These are phyloP conservation scores for Gelatoporia subvermispora DNA, from an alignment of 768 basidiomycete genomes.

Conservation along the genomic window DNA sequence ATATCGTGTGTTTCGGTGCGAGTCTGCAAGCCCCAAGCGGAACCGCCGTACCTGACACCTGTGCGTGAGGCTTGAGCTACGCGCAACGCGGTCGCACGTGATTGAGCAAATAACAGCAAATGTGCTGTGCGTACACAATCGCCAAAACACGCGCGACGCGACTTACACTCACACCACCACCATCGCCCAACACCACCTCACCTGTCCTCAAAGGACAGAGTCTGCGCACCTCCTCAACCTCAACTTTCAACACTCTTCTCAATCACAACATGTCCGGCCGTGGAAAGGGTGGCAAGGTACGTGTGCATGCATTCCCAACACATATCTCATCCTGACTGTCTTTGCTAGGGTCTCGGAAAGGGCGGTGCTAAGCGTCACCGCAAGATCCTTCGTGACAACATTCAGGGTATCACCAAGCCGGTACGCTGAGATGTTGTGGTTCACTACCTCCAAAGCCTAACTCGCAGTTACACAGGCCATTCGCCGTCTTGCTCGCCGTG, in stretches of 20 bases:
- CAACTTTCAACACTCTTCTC: constrained; percentile 9
- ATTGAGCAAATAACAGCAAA: constrained; percentile 12
- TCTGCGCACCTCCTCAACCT: constrained; percentile 4
- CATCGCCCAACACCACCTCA: constrained; percentile 8
- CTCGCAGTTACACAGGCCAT: constrained; percentile 16
- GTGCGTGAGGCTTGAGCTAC: background rate
- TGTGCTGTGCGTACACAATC: constrained; percentile 8
- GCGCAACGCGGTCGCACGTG: constrained; percentile 9
- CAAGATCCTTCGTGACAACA: constrained; percentile 78
- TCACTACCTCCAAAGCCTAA: background rate
- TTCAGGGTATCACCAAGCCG: constrained; percentile 73
- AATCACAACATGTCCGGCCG: constrained; percentile 62
- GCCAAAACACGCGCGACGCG: constrained; percentile 16
- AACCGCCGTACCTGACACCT: background rate
- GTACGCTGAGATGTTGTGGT: constrained; percentile 20
- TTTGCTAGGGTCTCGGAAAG: constrained; percentile 63
- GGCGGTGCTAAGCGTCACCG: constrained; percentile 77
- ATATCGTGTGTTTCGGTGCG: background rate
- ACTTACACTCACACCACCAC: constrained; percentile 6
- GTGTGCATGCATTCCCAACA: constrained; percentile 2
- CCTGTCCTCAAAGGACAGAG: constrained; percentile 6
- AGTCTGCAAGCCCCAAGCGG: background rate
- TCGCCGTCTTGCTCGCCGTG: constrained; percentile 56
- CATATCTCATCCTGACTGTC: background rate
- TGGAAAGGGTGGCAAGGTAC: constrained; percentile 73